Percentiles rank a stretch among this genome's conserved stretches.
phyloP scores from a whole-genome alignment of 352 stramenopile genomes.

The Phytophthora podocarpi region DNA sequence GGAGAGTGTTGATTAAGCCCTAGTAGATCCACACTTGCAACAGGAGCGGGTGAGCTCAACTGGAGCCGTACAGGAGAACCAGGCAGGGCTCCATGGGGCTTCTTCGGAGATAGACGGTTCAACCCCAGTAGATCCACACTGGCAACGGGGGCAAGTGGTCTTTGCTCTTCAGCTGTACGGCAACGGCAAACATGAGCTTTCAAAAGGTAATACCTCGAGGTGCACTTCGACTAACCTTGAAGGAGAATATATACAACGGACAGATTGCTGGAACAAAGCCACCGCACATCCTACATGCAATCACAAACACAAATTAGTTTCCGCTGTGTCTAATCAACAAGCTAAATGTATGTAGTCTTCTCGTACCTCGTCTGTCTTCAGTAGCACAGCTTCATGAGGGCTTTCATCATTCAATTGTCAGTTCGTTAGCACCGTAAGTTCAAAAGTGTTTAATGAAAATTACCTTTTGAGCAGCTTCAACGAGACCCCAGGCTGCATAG shows the following conservation, averaged over 20 bases:
- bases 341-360: not conserved
- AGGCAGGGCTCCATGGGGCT: not conserved
- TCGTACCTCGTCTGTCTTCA: conserved; percentile 33
- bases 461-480: conserved; percentile 53
- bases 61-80: conserved; percentile 8
- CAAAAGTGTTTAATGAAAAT: not conserved
- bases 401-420: conserved; percentile 13
- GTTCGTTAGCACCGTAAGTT: not conserved
- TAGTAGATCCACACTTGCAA: conserved; percentile 37
- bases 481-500: conserved; percentile 22
- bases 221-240: conserved; percentile 19
- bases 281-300: conserved; percentile 25
- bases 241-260: conserved; percentile 35
- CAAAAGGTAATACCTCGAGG: not conserved
- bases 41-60: conserved; percentile 3
- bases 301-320: not conserved
- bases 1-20: conserved; percentile 20
- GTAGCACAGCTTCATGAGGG: conserved; percentile 22
- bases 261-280: conserved; percentile 24
- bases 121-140: conserved; percentile 45
- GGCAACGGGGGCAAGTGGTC: not conserved
- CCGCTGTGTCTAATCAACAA: not conserved
- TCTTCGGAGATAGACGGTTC: conserved; percentile 8
- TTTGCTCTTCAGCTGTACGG: conserved; percentile 11
- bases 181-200: not conserved